Conservation (phyloP, 805 yeast genomes). For the Zygosaccharomyces kombuchaensis region DNA sequence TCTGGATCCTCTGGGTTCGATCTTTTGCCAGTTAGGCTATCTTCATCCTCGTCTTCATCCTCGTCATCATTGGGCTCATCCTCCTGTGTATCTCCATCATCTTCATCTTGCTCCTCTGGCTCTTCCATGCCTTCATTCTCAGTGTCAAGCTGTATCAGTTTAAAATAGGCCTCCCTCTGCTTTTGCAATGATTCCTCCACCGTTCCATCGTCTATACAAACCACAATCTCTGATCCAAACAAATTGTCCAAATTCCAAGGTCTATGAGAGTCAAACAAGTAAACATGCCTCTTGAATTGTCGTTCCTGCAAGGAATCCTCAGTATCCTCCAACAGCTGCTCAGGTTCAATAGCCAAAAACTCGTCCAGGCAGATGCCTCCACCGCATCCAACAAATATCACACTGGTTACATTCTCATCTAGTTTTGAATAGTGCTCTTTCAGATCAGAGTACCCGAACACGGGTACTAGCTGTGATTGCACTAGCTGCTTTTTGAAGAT, state of each 20-base stretch:
- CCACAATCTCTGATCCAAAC: conserved; percentile 73
- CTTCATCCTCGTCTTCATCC: conserved; percentile 31
- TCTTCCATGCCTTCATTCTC: conserved; percentile 37
- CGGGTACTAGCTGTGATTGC: conserved; percentile 85
- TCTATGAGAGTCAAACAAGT: conserved; percentile 84
- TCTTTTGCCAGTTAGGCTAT: conserved; percentile 30
- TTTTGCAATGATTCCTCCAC: conserved; percentile 52
- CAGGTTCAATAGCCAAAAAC: conserved; percentile 60
- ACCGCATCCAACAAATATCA: conserved; percentile 87
- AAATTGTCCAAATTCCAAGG: conserved; percentile 96
- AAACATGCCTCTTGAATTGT: conserved; percentile 54
- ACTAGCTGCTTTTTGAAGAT: conserved; percentile 76
- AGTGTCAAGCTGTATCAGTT: conserved; percentile 42
- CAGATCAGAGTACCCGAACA: conserved; percentile 84
- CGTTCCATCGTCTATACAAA: conserved; percentile 84
- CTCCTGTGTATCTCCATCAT: conserved; percentile 37
- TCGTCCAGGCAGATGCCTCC: conserved; percentile 82
- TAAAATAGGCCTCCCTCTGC: conserved; percentile 61
- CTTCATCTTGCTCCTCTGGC: conserved; percentile 36
- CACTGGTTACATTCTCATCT: conserved; percentile 71
- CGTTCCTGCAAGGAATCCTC: conserved; percentile 27
- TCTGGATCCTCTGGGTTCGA: conserved; percentile 19
- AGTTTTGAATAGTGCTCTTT: conserved; percentile 55
- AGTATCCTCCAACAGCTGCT: conserved; percentile 42
- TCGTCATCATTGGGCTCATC: conserved; percentile 33